phyloP scores from a whole-genome alignment of 2,329 filamentous ascomycete genomes.

The Aspergillus candidus region DNA sequence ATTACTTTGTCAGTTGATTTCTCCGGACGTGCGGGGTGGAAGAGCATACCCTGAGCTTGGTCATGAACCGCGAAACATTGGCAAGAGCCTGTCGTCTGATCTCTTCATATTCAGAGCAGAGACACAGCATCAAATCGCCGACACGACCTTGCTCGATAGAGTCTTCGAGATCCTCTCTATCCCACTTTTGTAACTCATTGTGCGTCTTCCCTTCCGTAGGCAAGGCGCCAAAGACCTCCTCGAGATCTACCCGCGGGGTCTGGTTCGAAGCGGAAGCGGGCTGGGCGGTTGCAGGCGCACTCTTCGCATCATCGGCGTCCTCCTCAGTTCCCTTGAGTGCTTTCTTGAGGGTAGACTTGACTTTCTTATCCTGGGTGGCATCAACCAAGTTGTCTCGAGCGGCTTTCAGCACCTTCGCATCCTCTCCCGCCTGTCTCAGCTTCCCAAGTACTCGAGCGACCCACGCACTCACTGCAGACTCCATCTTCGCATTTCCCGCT shows the following conservation, averaged over 20 bases:
- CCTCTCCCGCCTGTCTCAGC: slow-evolving; percentile 50
- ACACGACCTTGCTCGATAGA: slow-evolving; percentile 72
- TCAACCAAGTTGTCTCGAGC: slow-evolving; percentile 42
- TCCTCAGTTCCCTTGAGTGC: slow-evolving; percentile 15
- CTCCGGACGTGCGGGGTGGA: background rate
- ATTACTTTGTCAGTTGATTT: slow-evolving; percentile 9
- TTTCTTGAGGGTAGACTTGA: slow-evolving; percentile 35
- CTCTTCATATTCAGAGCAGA: slow-evolving; percentile 67
- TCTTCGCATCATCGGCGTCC: slow-evolving; percentile 9
- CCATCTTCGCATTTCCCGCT: slow-evolving; percentile 41
- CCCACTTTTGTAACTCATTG: slow-evolving; percentile 55
- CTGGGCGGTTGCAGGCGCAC: slow-evolving; percentile 7
- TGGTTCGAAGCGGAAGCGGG: slow-evolving; percentile 7
- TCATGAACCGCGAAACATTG: slow-evolving; percentile 39
- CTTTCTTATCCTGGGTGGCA: slow-evolving; percentile 35
- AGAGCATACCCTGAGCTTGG: slow-evolving; percentile 41
- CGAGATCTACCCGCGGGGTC: slow-evolving; percentile 40
- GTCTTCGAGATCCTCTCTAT: slow-evolving; percentile 69
- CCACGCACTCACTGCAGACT: slow-evolving; percentile 50
- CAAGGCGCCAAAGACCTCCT: slow-evolving; percentile 48
- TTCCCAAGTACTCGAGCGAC: slow-evolving; percentile 53
- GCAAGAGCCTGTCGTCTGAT: slow-evolving; percentile 67
- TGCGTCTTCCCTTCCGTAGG: slow-evolving; percentile 41
- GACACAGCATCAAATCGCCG: slow-evolving; percentile 62
- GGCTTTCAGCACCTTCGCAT: slow-evolving; percentile 40